phyloP scores from a whole-genome alignment of 257 asterid species.

The Solanum bukasovii region DNA sequence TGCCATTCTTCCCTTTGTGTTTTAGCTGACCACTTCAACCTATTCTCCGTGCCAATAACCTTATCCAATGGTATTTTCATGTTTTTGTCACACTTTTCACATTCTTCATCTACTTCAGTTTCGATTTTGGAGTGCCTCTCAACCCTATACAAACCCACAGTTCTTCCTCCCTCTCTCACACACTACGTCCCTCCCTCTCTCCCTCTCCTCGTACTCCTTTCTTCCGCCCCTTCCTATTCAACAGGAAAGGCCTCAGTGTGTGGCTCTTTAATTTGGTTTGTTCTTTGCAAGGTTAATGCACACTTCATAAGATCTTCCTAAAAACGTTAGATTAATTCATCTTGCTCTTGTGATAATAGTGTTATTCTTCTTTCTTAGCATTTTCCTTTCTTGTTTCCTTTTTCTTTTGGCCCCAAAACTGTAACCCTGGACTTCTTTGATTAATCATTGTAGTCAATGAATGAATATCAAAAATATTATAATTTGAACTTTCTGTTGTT shows the following conservation, averaged over 20 bases:
- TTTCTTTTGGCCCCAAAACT: background rate
- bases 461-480: conserved; percentile 4
- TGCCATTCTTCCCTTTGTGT: background rate
- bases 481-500: background rate
- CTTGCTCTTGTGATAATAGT: background rate
- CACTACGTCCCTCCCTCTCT: background rate
- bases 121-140: background rate
- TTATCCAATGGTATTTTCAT: background rate
- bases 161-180: background rate
- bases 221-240: background rate
- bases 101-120: background rate
- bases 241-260: background rate
- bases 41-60: background rate
- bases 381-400: background rate
- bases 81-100: background rate
- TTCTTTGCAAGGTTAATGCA: background rate
- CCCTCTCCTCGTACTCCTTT: background rate
- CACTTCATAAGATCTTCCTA: background rate
- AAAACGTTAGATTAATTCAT: background rate
- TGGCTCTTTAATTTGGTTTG: background rate
- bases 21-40: background rate
- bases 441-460: conserved; percentile 3
- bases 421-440: background rate
- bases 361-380: background rate
- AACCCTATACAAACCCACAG: background rate